These are phyloP conservation scores for Flueggea neowawraea DNA, from an alignment of 441 rosid species.

Conservation along the genomic window DNA sequence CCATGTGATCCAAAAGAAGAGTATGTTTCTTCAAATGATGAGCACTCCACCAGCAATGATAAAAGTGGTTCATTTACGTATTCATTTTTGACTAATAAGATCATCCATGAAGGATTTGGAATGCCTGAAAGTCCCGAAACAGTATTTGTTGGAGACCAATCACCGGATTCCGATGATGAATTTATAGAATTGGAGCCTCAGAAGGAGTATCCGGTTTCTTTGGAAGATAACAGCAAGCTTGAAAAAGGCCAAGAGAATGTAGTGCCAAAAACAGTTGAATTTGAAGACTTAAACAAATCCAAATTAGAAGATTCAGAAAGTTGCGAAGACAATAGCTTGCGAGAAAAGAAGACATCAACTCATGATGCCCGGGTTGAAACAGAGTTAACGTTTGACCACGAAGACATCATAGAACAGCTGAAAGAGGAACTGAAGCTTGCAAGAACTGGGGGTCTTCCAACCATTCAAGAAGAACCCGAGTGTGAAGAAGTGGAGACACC, in stretches of 20 bases:
- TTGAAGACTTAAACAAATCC: neutral
- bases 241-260: neutral
- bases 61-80: slow-evolving; percentile 8
- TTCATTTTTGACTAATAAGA: slow-evolving; percentile 20
- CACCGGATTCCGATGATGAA: slow-evolving; percentile 43
- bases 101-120: slow-evolving; percentile 13
- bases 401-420: slow-evolving; percentile 56
- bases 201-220: slow-evolving; percentile 16
- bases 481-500: slow-evolving; percentile 60
- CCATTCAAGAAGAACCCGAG: slow-evolving; percentile 69
- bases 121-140: slow-evolving; percentile 17
- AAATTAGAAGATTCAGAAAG: slow-evolving; percentile 5
- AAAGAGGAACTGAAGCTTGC: slow-evolving; percentile 52
- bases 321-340: slow-evolving; percentile 17
- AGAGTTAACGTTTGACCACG: slow-evolving; percentile 42
- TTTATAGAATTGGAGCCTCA: slow-evolving; percentile 45
- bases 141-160: slow-evolving; percentile 9
- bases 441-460: slow-evolving; percentile 76
- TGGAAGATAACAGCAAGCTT: neutral
- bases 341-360: slow-evolving; percentile 17
- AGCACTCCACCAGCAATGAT: neutral
- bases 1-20: slow-evolving; percentile 2
- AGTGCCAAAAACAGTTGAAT: neutral
- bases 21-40: slow-evolving; percentile 3
- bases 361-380: slow-evolving; percentile 28